phyloP scores from a whole-genome alignment of 129 eudicot species.

The Chrysanthemum lavandulifolium region DNA sequence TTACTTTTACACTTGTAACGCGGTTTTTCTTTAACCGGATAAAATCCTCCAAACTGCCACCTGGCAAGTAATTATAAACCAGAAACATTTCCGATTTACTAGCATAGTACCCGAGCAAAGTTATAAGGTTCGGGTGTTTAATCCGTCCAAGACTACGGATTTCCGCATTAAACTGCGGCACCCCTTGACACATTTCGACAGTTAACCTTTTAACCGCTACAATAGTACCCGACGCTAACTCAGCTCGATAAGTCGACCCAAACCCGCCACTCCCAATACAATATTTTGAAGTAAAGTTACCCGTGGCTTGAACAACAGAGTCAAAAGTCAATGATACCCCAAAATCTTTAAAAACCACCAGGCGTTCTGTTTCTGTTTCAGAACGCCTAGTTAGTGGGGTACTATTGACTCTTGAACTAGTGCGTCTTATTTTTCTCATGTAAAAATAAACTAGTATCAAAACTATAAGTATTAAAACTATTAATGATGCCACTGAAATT shows the following conservation, averaged over 20 bases:
- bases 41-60: constrained; percentile 57
- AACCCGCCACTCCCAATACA: constrained; percentile 79
- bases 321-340: constrained; percentile 51
- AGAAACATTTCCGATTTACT: constrained; percentile 63
- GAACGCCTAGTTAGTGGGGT: constrained; percentile 33
- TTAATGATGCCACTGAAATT: constrained; percentile 36
- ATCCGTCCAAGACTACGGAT: constrained; percentile 47
- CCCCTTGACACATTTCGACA: constrained; percentile 56
- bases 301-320: constrained; percentile 47
- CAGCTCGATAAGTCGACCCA: constrained; percentile 65
- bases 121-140: constrained; percentile 54
- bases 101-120: constrained; percentile 51
- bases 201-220: constrained; percentile 66
- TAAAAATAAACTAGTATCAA: constrained; percentile 39
- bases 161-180: constrained; percentile 65
- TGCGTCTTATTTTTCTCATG: constrained; percentile 27
- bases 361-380: constrained; percentile 34
- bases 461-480: constrained; percentile 41
- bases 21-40: constrained; percentile 38
- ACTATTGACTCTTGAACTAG: constrained; percentile 31
- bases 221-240: constrained; percentile 41
- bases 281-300: constrained; percentile 39
- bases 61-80: constrained; percentile 62
- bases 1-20: constrained; percentile 27
- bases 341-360: constrained; percentile 40